Evolutionary conservation across 140 eudicot genomes (phyloP), one percentile per base, ranked within the genome.

Genomic region (Ambrosia hybrid): DNA sequence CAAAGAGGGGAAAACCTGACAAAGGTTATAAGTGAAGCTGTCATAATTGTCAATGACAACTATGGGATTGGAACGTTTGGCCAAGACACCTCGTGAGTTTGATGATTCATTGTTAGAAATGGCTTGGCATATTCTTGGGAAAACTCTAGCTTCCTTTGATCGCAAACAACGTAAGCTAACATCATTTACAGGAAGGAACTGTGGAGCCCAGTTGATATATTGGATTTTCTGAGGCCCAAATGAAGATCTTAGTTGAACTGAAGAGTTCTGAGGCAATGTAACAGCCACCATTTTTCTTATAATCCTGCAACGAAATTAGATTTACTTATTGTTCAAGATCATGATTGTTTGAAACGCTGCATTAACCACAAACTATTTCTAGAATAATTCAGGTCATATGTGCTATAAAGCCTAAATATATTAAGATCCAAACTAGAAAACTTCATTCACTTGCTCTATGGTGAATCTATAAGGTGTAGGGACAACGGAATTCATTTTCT

Each of bases 11-110:
- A 21, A 21, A 21, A 21, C 99, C 89, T 95, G 99, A 64, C 99
- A 95, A 26, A 95, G 97, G 76, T 95, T 95, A 59, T 95, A 95
- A 77, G 99, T 95, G 87, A 95, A 95, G 89, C 99, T 95, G 70
- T 95, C 99, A 75, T 95, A 95, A 71, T 95, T 95, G 76, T 91
- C 99, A 53, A 95, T 91, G 13, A 95, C 99, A 67, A 95, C 63
- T 67, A 95, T 72, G 8, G 96, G 96, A 4, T 63, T 73, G 45
- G 61, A 76, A 7, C 26, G 73, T 45, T 63, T 62, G 43, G 67
- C 63, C 36, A 63, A 26, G 15, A 72, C 75, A 65, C 59, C 76
- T 17, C 12, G 1, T 14, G 84, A 52, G 33, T 64, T 65, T n/a
- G 45, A 67, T 15, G 84, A 71, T 14, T 71, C 48, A 33, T 85